Percentiles rank a stretch among this genome's conserved stretches.
phyloP scores from a whole-genome alignment of 257 asterid species.

The Penstemon davidsonii region DNA sequence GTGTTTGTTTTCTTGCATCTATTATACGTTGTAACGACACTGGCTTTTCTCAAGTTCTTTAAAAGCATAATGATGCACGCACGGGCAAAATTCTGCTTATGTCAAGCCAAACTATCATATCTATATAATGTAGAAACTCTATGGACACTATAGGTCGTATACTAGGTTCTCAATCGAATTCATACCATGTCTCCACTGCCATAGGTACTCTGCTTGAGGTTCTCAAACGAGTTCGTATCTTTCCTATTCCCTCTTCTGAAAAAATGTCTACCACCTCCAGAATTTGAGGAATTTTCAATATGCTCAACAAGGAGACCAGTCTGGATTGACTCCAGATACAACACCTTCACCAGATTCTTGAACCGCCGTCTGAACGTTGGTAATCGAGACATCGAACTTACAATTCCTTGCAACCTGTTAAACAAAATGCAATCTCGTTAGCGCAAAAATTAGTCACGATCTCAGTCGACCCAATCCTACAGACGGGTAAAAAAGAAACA shows the following conservation, averaged over 20 bases:
- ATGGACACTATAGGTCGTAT: too few relatives aligned
- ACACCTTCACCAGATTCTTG: slow-evolving; percentile 55
- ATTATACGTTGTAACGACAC: too few relatives aligned
- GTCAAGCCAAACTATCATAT: too few relatives aligned
- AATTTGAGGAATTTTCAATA: slow-evolving; percentile 13
- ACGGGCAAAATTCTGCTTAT: too few relatives aligned
- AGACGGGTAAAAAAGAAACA: neutral
- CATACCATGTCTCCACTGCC: slow-evolving; percentile 30
- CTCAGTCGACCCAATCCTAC: neutral
- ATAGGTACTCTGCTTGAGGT: neutral
- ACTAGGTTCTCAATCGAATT: too few relatives aligned
- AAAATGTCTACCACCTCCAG: slow-evolving; percentile 31
- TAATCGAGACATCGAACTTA: slow-evolving; percentile 63
- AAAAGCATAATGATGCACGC: too few relatives aligned
- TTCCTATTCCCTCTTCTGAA: slow-evolving; percentile 31
- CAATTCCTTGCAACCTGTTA: slow-evolving; percentile 79
- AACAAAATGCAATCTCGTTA: slow-evolving; percentile 5
- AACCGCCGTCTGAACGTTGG: slow-evolving; percentile 84
- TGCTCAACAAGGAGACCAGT: slow-evolving; percentile 36
- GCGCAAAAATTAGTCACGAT: too few relatives aligned
- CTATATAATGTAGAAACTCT: too few relatives aligned
- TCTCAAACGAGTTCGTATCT: slow-evolving; percentile 28
- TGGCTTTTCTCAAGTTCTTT: too few relatives aligned
- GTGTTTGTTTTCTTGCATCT: too few relatives aligned
- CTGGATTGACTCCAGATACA: slow-evolving; percentile 61